Evolutionary conservation across 1,139 yeast genomes (phyloP), one percentile per base, ranked within the genome.

Genomic region (Pichia inconspicua): DNA sequence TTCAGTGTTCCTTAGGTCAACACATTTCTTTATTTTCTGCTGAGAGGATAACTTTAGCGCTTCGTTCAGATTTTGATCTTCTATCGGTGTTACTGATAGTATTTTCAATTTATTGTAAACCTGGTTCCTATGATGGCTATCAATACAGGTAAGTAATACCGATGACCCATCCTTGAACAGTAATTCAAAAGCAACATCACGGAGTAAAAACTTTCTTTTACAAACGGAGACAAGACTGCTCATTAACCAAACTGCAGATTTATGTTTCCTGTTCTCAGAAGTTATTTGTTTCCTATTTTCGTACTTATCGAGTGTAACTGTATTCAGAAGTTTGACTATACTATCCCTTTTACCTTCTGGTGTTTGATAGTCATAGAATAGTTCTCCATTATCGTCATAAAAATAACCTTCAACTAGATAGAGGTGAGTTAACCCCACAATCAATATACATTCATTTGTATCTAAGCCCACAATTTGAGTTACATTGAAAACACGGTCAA

Each of bases 151-250:
- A 3, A 82, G 68, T 49, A 84, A 65, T 36, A 81, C 71, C 55
- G 85, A 81, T 4, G 82, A 77, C 0, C 94, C 95, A 62, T 83
- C 82, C 31, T 74, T 73, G 62, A 85, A 84, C 55, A 85, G 81
- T 62, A 86, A 66, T 58, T 87, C 96, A 40, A 86, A 60, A 0
- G 90, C 95, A 46, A 83, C 84, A 62, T 86, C 94, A 48, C 95
- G 67, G 22, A 86, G 69, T 25, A 87, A 63, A 58, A 86, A 87
- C 42, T 84, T 88, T 44, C 95, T 68, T 56, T 82, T 84, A 4
- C 87, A 80, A 25, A 83, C 75, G 10, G 84, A 77, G 3, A 80
- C 75, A 35, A 87, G 62, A 42, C 74, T 75, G n/a, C 31, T 32
- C 6, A 53, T 4, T 12, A 44, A 34, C 58, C 58, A 55, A n/a